These are phyloP conservation scores for Astragalus membranaceus DNA, from an alignment of 306 rosid genomes.

Conservation along the genomic window DNA sequence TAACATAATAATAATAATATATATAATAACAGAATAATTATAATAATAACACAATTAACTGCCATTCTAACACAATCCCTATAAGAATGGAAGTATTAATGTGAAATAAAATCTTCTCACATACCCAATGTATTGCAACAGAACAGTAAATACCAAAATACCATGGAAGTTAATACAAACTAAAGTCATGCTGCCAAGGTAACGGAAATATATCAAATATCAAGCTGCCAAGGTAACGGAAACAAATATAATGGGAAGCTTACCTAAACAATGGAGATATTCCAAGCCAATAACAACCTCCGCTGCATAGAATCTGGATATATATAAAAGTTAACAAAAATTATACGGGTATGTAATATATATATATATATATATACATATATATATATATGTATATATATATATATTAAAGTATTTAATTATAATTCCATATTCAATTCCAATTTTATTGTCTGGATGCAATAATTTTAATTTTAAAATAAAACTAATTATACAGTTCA, in stretches of 20 bases:
- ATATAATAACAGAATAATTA: no score
- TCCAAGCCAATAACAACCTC: conserved; percentile 90
- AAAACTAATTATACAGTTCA: no score
- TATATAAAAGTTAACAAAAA: conserved; percentile 11
- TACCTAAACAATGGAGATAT: conserved; percentile 98
- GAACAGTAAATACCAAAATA: background rate
- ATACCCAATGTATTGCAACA: background rate
- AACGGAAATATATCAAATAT: background rate
- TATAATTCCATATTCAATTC: background rate
- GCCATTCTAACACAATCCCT: no score
- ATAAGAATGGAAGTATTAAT: background rate
- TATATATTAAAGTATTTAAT: background rate
- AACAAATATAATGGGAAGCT: conserved; percentile 1
- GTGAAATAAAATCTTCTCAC: background rate
- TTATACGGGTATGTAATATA: background rate
- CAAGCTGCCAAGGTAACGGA: background rate
- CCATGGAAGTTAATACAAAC: background rate
- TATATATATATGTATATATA: background rate
- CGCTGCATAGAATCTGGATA: conserved; percentile 84
- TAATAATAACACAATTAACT: no score
- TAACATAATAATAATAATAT: no score
- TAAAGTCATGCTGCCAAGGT: background rate
- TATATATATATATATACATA: background rate
- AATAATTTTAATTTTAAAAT: background rate
- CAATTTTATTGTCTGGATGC: background rate